Conservation (phyloP, 2,329 filamentous ascomycete genomes). For the Parafenestella ontariensis region DNA sequence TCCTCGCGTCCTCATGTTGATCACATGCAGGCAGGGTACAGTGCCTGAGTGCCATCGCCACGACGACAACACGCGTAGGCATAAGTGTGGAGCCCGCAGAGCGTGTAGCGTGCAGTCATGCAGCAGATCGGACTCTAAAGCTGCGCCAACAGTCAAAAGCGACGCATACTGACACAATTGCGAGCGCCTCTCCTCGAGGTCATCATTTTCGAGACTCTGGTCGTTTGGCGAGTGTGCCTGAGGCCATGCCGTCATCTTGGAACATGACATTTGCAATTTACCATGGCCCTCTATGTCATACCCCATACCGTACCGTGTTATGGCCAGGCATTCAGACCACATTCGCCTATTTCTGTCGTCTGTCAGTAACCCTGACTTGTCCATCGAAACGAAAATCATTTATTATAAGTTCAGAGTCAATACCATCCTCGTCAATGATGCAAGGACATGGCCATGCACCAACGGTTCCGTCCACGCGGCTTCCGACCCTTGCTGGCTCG, state of each 20-base stretch:
- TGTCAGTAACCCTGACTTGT: neutral
- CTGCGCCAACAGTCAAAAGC: neutral
- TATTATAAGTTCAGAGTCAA: neutral
- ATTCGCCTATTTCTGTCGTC: neutral
- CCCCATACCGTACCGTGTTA: neutral
- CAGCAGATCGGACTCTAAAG: neutral
- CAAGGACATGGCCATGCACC: conserved; percentile 20
- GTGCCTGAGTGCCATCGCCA: neutral
- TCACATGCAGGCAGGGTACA: neutral
- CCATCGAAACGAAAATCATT: neutral
- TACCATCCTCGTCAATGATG: conserved; percentile 18
- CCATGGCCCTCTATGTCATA: neutral
- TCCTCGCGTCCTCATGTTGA: conserved; percentile 1
- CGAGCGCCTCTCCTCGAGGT: conserved; percentile 10
- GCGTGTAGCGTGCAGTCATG: neutral
- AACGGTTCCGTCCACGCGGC: conserved; percentile 16
- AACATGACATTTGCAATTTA: conserved; percentile 4
- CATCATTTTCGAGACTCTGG: conserved; percentile 35
- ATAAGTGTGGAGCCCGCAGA: neutral
- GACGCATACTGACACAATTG: conserved; percentile 1
- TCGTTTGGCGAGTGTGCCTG: conserved; percentile 38
- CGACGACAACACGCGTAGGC: neutral
- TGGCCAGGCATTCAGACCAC: neutral
- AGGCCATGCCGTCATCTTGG: conserved; percentile 14
- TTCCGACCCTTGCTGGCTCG: conserved; percentile 22